Evolutionary conservation across 805 yeast species (phyloP).

Genomic region (Candida awuae): DNA sequence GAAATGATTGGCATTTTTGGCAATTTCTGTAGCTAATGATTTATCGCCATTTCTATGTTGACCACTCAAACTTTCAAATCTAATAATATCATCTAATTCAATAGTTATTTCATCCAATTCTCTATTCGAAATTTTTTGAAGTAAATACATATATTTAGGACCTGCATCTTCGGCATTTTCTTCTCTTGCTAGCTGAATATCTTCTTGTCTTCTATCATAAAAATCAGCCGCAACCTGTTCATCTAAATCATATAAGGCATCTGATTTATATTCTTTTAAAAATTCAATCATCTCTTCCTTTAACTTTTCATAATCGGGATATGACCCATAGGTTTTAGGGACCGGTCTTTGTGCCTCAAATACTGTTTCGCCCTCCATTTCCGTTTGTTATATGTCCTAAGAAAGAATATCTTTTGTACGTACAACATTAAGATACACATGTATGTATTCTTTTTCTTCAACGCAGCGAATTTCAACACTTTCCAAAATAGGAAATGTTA

Average conservation of each 20-base stretch:
- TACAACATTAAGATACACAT: too few relatives aligned
- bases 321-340: slow-evolving; percentile 9
- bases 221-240: slow-evolving; percentile 25
- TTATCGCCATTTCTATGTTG: slow-evolving; percentile 1
- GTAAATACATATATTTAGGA: slow-evolving; percentile 65
- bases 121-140: slow-evolving; percentile 81
- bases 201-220: slow-evolving; percentile 30
- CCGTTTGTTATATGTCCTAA: too few relatives aligned
- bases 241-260: slow-evolving; percentile 12
- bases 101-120: slow-evolving; percentile 59
- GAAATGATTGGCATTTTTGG: slow-evolving; percentile 71
- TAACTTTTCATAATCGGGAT: slow-evolving; percentile 57
- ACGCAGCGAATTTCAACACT: too few relatives aligned
- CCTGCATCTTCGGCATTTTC: slow-evolving; percentile 28
- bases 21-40: slow-evolving; percentile 47
- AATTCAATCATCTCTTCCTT: slow-evolving; percentile 54
- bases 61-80: slow-evolving; percentile 44
- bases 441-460: too few relatives aligned
- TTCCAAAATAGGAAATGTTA: too few relatives aligned
- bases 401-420: too few relatives aligned
- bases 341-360: too few relatives aligned
- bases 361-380: too few relatives aligned
- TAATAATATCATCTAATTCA: slow-evolving; percentile 77
- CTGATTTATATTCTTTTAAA: slow-evolving; percentile 55
- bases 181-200: slow-evolving; percentile 19